Conservation (phyloP, 1,139 yeast genomes). For the Magnusiomyces ingens region DNA sequence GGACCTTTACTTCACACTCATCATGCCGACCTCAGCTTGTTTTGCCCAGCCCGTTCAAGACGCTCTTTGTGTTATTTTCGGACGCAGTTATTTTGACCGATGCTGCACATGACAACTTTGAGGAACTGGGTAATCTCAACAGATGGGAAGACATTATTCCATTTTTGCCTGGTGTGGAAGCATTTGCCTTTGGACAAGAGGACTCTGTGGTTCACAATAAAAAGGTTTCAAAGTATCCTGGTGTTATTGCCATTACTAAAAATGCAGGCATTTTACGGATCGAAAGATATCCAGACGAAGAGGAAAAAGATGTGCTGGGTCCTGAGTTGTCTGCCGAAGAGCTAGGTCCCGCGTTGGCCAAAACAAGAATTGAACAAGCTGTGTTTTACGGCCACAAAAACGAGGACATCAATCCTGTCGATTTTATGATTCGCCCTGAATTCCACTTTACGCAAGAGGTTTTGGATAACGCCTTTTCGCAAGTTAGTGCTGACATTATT, state of each 20-base stretch:
- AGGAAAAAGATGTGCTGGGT: neutral
- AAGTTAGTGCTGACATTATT: constrained; percentile 50
- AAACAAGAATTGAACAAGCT: constrained; percentile 76
- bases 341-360: constrained; percentile 40
- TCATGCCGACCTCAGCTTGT: constrained; percentile 44
- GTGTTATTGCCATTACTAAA: constrained; percentile 50
- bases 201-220: constrained; percentile 24
- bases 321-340: constrained; percentile 18
- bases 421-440: constrained; percentile 46
- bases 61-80: constrained; percentile 58
- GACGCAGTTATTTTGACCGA: constrained; percentile 63
- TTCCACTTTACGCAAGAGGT: constrained; percentile 31
- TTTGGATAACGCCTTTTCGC: constrained; percentile 44
- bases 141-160: constrained; percentile 76
- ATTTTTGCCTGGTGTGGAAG: constrained; percentile 46
- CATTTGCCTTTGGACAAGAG: constrained; percentile 60
- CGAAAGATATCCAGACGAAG: constrained; percentile 40
- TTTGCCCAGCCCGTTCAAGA: constrained; percentile 54
- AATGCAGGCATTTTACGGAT: constrained; percentile 59
- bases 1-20: constrained; percentile 36
- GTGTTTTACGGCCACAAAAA: constrained; percentile 49
- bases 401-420: constrained; percentile 41
- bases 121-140: constrained; percentile 35
- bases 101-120: constrained; percentile 38
- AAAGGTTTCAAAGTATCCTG: constrained; percentile 31